Base-by-base conservation (phyloP, 306 rosid species). In the Phaseolus lunatus region DNA sequence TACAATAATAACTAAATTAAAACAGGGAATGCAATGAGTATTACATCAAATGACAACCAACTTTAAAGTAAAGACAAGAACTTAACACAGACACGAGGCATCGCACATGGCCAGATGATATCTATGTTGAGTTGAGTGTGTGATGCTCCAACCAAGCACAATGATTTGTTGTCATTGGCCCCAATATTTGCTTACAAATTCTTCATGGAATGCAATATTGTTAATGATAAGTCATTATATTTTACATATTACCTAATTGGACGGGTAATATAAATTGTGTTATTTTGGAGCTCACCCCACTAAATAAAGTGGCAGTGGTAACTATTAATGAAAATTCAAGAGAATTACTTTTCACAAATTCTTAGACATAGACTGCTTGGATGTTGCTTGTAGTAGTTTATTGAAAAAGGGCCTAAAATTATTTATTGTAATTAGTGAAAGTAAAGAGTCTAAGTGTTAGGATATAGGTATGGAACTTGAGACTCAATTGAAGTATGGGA, bases 31-130 rank as follows among this genome's bases (percentile, higher is more conserved):
- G 77, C 16, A 44, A 49, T 63, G 45, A 44, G 48, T 20, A 24
- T 47, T 35, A 47, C 48, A 78, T 67, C 77, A 66, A 66, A 33
- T 66, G 72, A 50, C 33, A 22, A 79, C 76, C 74, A 72, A 47
- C 76, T 53, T 58, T 54, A 9, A 23, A 67, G 14, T 23, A 37
- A 33, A 62, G 41, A 33, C 31, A 58, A 59, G 50, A 73, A 58
- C 13, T 23, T 23, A 59, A 27, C 35, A 75, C 49, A 18, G 13
- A 66, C 45, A 41, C 48, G 12, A 27, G 67, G 45, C 39, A 31
- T 44, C 9, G 71, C 8, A 78, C 26, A 39, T 13, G 67, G 9
- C 54, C 29, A 43, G 48, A 68, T n/a, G n/a, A n/a, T n/a, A n/a
- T 49, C 39, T 37, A 48, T 24, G 31, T 52, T 73, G 47, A 35